phyloP scores from a whole-genome alignment of 2,329 filamentous ascomycete species.

The Dactylellina sp. region DNA sequence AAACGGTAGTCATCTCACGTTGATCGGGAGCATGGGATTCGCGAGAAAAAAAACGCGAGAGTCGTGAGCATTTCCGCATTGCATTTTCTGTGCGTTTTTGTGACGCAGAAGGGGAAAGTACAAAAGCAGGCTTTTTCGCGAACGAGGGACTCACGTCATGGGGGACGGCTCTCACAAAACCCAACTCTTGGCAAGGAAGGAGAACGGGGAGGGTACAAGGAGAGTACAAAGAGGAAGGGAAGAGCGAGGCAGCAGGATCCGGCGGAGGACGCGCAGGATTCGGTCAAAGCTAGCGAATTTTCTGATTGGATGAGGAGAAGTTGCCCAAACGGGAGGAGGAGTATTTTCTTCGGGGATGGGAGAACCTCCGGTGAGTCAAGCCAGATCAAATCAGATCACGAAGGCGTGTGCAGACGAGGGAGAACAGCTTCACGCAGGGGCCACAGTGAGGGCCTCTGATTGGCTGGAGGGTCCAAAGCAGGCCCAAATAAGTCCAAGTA shows the following conservation, averaged over 20 bases:
- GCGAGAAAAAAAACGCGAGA: background rate
- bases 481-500: too few species aligned
- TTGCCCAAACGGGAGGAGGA: constrained; percentile 29
- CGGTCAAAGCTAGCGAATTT: constrained; percentile 25
- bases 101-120: constrained; percentile 19
- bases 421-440: constrained; percentile 24
- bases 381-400: constrained; percentile 1
- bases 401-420: constrained; percentile 27
- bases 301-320: constrained; percentile 44
- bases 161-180: constrained; percentile 2
- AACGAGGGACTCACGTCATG: constrained; percentile 7
- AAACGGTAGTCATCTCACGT: constrained; percentile 10
- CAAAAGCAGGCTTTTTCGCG: constrained; percentile 32
- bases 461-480: constrained; percentile 10
- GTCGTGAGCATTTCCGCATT: background rate
- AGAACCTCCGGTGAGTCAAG: constrained; percentile 5
- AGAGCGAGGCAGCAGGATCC: constrained; percentile 36
- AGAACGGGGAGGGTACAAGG: too few species aligned
- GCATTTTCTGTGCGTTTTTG: constrained; percentile 11
- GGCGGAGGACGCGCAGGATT: constrained; percentile 40
- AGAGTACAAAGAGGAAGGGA: too few species aligned
- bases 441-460: constrained; percentile 19
- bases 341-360: constrained; percentile 9
- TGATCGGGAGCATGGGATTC: constrained; percentile 1
- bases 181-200: background rate